Base-by-base conservation (phyloP, 345 rosid species). In the Ricinus communis region DNA sequence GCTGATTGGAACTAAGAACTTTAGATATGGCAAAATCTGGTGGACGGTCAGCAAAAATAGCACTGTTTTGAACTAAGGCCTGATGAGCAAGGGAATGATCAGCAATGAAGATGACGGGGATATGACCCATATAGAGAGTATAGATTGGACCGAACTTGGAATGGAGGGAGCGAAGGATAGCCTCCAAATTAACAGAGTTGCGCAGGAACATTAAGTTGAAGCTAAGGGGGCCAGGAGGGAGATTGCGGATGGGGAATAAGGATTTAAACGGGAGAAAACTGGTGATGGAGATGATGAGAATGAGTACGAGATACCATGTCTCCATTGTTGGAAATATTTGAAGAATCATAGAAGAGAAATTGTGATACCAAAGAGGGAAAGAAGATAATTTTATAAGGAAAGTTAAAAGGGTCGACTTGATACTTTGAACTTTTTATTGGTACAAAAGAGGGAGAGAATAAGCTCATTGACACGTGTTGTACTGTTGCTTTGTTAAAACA, bases 71-170 rank as follows among this genome's bases (percentile, higher is more conserved):
- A 55, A 74, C 19, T 24, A 74, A 68, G 19, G 78, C 62, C 8
- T 60, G 63, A 59, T 74, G 12, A 33, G 78, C 68, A 30, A 74
- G 78, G 25, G 22, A 30, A 13, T 62, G 66, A 38, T 74, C 78
- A 13, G 69, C 78, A 19, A 74, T 21, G 56, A 60, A 68, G 21
- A 74, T 74, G 63, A 21, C 21, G 43, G 63, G 62, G 68, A 36
- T 30, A 30, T 31, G 15, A 12, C 78, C 67, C 24, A 68, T 38
- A 11, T 30, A 47, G 49, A 74, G 61, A 12, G 77, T 28, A 53
- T 67, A 22, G 5, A 68, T 30, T 0, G 72, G 62, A 51, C 77
- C 77, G 6, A 49, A n/a, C 40, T 27, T 50, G 8, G 61, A 62
- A 33, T 52, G 67, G 21, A 74, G 53, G 18, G 33, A 46, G 16